Conservation (phyloP, 371 early-diverging fungal species). For the Batkoa obscura region DNA sequence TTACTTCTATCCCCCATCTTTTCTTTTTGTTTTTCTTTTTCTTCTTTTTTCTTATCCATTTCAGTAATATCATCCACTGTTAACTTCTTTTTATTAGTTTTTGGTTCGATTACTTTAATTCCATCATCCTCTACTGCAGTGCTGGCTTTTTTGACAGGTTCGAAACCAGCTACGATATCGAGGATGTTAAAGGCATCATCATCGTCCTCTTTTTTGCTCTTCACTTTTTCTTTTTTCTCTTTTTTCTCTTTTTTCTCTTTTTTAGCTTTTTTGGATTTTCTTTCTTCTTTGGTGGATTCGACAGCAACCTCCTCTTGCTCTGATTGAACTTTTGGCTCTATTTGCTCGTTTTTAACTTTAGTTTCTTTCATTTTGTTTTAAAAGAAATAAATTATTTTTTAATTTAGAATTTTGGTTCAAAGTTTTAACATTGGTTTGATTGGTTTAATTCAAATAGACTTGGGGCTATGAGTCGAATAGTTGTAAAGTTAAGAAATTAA, state of each 20-base stretch:
- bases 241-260: constrained; percentile 21
- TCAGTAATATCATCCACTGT: constrained; percentile 9
- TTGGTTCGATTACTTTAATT: constrained; percentile 11
- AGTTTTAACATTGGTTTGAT: too few species aligned
- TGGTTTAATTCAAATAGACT: too few species aligned
- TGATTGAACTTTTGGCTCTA: too few species aligned
- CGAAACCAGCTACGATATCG: too few species aligned
- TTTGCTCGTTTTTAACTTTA: not conserved
- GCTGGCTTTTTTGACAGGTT: too few species aligned
- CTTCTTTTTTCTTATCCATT: constrained; percentile 7
- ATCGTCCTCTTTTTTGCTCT: constrained; percentile 19
- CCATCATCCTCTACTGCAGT: constrained; percentile 12
- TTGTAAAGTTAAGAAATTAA: too few species aligned
- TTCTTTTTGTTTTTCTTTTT: constrained; percentile 15
- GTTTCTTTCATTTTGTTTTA: too few species aligned
- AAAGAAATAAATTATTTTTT: too few species aligned
- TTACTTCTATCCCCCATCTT: constrained; percentile 17
- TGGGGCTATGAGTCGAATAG: too few species aligned
- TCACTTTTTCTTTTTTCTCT: constrained; percentile 19
- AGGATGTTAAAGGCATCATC: too few species aligned
- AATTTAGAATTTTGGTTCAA: too few species aligned
- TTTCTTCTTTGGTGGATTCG: not conserved
- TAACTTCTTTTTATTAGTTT: constrained; percentile 9
- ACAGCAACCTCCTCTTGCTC: not conserved
- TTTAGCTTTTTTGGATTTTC: constrained; percentile 16